Evolutionary conservation across 176 grass and related monocot genomes (phyloP).

Genomic region (Poa pratensis): DNA sequence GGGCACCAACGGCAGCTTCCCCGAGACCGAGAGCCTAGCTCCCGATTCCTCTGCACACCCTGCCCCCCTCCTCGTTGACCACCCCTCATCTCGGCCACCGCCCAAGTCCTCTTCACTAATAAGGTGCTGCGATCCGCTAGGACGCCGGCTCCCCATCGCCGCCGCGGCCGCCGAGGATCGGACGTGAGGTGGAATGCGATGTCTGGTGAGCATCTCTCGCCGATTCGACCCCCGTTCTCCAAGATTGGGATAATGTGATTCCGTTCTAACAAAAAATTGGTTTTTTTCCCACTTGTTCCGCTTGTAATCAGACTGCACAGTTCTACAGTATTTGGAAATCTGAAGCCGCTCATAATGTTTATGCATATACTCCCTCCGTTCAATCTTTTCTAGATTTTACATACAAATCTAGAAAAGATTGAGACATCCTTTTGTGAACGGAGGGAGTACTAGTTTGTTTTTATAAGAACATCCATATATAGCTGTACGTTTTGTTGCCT

Average conservation of each 20-base stretch:
- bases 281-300: background rate
- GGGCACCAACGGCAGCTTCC: background rate
- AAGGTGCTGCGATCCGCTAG: slow-evolving; percentile 5
- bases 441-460: background rate
- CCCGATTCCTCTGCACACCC: background rate
- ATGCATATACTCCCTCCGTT: background rate
- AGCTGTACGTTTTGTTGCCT: background rate
- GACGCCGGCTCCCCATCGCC: background rate
- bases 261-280: background rate
- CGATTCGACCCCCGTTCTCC: slow-evolving; percentile 1
- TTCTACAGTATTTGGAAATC: background rate
- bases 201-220: background rate
- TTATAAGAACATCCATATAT: background rate
- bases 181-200: slow-evolving; percentile 17
- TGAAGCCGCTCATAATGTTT: background rate
- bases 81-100: background rate
- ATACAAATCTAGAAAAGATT: too few species aligned
- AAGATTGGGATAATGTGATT: background rate
- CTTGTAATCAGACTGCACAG: background rate
- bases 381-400: too few species aligned
- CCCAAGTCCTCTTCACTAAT: background rate
- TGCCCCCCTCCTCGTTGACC: background rate
- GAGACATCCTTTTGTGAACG: too few species aligned
- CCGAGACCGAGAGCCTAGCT: background rate
- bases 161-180: background rate